These are phyloP conservation scores for Epichloe festucae DNA, from an alignment of 2,329 filamentous ascomycete species.

Conservation along the genomic window DNA sequence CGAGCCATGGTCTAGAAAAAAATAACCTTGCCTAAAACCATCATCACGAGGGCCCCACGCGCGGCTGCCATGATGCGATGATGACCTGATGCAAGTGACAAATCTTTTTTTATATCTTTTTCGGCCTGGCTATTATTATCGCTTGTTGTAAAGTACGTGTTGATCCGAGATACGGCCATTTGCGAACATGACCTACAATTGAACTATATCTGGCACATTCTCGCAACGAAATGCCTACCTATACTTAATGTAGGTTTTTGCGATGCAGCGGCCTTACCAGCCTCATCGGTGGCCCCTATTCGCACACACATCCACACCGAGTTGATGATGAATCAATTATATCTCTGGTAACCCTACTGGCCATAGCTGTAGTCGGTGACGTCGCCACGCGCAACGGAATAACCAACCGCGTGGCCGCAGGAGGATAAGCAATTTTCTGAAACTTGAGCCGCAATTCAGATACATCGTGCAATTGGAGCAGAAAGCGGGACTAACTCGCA, in stretches of 20 bases:
- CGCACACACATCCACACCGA: background rate
- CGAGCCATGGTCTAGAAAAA: slow-evolving; percentile 46
- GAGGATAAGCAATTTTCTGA: slow-evolving; percentile 15
- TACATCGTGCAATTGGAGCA: background rate
- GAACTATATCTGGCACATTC: background rate
- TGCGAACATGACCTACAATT: background rate
- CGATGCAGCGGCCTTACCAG: background rate
- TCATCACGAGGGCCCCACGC: slow-evolving; percentile 54
- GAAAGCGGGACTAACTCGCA: background rate
- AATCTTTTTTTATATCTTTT: slow-evolving; percentile 16
- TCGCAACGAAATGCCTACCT: background rate
- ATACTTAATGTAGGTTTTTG: background rate
- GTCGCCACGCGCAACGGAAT: slow-evolving; percentile 13
- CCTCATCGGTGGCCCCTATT: background rate
- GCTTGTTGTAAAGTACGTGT: background rate
- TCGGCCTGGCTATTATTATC: background rate
- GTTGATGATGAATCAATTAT: slow-evolving; percentile 23
- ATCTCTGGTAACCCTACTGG: slow-evolving; percentile 31
- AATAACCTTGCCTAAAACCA: slow-evolving; percentile 53
- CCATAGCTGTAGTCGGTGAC: slow-evolving; percentile 13
- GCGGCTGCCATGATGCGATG: slow-evolving; percentile 53
- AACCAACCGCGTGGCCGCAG: slow-evolving; percentile 17
- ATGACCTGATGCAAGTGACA: slow-evolving; percentile 55
- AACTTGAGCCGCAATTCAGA: background rate
- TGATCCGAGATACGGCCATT: no score